Evolutionary conservation across 306 rosid genomes (phyloP), one percentile per base, ranked within the genome.

Genomic region (Gastrolobium villosum): DNA sequence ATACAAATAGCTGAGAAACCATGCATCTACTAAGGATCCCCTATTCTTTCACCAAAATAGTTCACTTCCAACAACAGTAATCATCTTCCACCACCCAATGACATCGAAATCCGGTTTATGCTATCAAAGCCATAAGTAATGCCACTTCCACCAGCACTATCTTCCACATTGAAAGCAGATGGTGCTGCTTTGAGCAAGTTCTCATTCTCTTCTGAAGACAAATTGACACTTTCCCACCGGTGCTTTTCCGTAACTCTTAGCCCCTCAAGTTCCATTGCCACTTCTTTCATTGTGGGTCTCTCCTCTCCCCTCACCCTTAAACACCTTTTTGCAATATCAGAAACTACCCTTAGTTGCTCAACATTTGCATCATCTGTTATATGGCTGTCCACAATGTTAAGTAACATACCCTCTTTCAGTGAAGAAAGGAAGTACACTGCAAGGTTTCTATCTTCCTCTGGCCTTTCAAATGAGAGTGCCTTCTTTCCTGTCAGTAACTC

Each of bases 251-350:
- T 30, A 26, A 65, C 36, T 49, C 79, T 68, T 6, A 90, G 31
- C n/a, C 88, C 82, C n/a, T 90, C 90, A 13, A 90, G 62, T 59
- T 88, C 88, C 77, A 30, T 82, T 8, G 84, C 89, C 10, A 86
- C 85, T 69, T 88, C 87, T 80, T 81, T 90, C 90, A 90, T 88
- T 5, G 48, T 67, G 0, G 89, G 94, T 1, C 92, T 83, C 34
- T 88, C 88, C 56, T 86, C 89, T 40, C 90, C 88, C 8, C 13
- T 88, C 1, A 82, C 3, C 35, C 61, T 80, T 10, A 90, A 30
- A n/a, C 92, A 90, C 11, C 5, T 37, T 39, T 4, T 50, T 8
- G 86, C 85, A 8, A 87, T 56, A 48, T 77, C 75, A 0, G 86
- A 84, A 31, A 80, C 82, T 67, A 84, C 77, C 69, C 14, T 86